Base-by-base conservation (phyloP, 2,329 filamentous ascomycete genomes). In the Penicillium fuscoglaucum region DNA sequence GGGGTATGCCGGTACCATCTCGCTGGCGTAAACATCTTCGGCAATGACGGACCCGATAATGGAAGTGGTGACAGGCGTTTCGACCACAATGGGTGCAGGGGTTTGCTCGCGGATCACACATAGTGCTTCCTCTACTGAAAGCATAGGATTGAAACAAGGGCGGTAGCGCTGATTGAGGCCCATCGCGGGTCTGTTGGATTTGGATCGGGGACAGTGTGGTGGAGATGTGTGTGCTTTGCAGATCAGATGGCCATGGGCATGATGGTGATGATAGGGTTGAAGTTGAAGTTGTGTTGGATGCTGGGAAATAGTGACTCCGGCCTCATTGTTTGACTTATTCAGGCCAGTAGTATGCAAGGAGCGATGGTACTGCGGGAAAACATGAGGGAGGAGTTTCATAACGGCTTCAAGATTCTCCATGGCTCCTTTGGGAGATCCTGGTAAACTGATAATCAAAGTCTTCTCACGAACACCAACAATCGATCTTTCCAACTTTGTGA, bases 1-100 rank as follows among this genome's bases (percentile, higher is more conserved):
- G 57, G 91, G 83, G 75, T 96, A 98, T 0, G 93, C 93, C 0
- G 93, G 95, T 0, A 98, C 93, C 12, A 88, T 85, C 70, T 96
- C 92, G 4, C 77, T 77, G 0, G 95, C 91, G 35, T 80, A 83
- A n/a, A 98, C 88, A 64, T 96, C 89, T 69, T 91, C 86, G 0
- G 93, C 91, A 1, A 98, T 80, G 0, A 97, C 87, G 8, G 83
- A 84, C 10, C 91, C 91, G 1, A 93, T 84, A 0, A 97, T 78
- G 1, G 76, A 75, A 40, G 82, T 80, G 59, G 88, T 78, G 3
- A 96, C 87, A 6, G 84, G 81, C 1, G 80, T 77, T 44, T 79
- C 83, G 31, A 85, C 72, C 1, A 85, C 71, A 17, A 80, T 76
- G 0, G 89, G 84, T 0, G 77, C 65, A 2, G 91, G 90, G 0